Base-by-base conservation (phyloP, 108 stramenopile genomes). In the Fistulifera pelliculosa region DNA sequence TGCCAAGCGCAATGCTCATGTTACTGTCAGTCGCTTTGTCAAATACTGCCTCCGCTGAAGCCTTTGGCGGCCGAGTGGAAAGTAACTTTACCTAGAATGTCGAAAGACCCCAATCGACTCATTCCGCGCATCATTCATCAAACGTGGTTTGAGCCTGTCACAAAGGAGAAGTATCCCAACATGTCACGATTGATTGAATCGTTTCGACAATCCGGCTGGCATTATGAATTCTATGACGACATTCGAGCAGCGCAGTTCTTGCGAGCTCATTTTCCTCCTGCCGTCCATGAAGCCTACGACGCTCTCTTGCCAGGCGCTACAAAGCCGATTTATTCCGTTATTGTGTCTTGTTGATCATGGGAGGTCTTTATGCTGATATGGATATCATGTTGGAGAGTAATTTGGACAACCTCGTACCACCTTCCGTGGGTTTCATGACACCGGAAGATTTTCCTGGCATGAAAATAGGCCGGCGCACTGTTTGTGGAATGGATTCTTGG, bases 291-390 rank as follows among this genome's bases (percentile, higher is more conserved):
- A 60, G 81, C 81, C 2, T 82, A 82, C 47, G 70, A 78, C 26
- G 51, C 68, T 10, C 27, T 54, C 38, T 16, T 44, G 16, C 56
- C 70, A 48, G 77, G 77, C 77, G 19, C 74, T 78, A n/a, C 60
- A 74, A 76, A 49, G 81, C 81, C 8, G 81, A 82, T 65, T 64
- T 82, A 28, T 82, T 82, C 38, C 74, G 81, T 16, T 82, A 82
- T 47, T 82, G 81, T 51, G 77, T 82, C 21, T 49, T 82, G 17
- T 45, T 82, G 47, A 79, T 82, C 49, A 65, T 64, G 14, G 81
- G 81, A 5, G 81, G 81, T 11, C 68, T 82, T 15, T 82, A 82
- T 51, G 74, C 77, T 11, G 81, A 82, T 49, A 75, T 82, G 71
- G 81, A 82, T 52, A 71, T 82, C 35, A 54, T 82, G 53, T 50